phyloP scores from a whole-genome alignment of 2,329 filamentous ascomycete species.

The Colletotrichum karsti region DNA sequence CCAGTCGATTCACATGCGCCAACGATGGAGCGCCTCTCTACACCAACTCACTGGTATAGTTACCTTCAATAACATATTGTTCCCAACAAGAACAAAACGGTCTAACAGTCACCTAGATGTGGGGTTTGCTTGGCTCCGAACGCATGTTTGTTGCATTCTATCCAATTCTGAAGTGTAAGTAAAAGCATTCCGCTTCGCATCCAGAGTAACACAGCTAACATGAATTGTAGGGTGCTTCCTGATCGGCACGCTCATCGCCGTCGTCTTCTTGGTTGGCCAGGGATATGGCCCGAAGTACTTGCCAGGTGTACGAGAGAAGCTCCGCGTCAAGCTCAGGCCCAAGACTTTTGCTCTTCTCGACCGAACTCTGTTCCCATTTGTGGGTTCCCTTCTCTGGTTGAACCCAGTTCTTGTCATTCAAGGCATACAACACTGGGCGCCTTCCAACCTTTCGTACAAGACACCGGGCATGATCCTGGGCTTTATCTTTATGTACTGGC shows the following conservation, averaged over 20 bases:
- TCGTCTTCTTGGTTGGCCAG: conserved; percentile 45
- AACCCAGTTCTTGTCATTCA: conserved; percentile 51
- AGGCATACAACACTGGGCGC: conserved; percentile 53
- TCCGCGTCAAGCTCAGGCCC: conserved; percentile 39
- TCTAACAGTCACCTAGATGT: conserved; percentile 31
- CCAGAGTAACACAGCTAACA: rapidly evolving
- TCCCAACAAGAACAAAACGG: not conserved
- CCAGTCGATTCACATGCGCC: conserved; percentile 42
- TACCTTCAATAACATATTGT: not conserved
- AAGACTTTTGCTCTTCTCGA: conserved; percentile 43
- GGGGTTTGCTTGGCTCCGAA: conserved; percentile 37
- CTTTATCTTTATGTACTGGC: conserved; percentile 53
- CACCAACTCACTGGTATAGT: conserved; percentile 34
- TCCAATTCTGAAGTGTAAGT: conserved; percentile 47
- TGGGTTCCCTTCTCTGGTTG: conserved; percentile 49
- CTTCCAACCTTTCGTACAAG: conserved; percentile 51
- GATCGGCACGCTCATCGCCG: conserved; percentile 44
- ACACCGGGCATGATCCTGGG: conserved; percentile 50
- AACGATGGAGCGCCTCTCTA: conserved; percentile 39
- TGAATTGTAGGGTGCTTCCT: conserved; percentile 46
- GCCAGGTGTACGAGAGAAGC: conserved; percentile 40
- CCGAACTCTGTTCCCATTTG: conserved; percentile 45
- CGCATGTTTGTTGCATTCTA: conserved; percentile 51
- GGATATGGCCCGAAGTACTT: conserved; percentile 44
- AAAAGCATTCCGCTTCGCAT: not conserved